Evolutionary conservation across 148 eudicot genomes (phyloP).

Genomic region (Pharnaceum exiguum): DNA sequence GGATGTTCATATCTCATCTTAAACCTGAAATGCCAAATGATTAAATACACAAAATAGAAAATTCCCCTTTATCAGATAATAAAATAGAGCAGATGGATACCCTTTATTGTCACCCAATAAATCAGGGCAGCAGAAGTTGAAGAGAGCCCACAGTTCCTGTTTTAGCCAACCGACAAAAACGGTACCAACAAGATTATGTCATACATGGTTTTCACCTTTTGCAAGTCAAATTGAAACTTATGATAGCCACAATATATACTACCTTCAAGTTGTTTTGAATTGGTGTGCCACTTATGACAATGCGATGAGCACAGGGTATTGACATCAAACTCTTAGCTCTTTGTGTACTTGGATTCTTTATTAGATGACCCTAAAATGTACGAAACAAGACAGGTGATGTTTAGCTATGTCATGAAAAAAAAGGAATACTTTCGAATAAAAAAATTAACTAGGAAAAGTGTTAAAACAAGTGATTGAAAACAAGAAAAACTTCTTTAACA

Average conservation of each 20-base stretch:
- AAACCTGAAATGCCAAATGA: slow-evolving; percentile 43
- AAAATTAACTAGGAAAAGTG: too few species aligned
- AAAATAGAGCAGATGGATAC: slow-evolving; percentile 28
- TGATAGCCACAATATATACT: neutral
- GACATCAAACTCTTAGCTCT: slow-evolving; percentile 95
- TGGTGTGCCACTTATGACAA: slow-evolving; percentile 95
- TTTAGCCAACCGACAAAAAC: slow-evolving; percentile 9
- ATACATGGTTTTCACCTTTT: neutral
- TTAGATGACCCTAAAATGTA: slow-evolving; percentile 75
- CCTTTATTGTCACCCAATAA: slow-evolving; percentile 83
- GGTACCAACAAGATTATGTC: neutral
- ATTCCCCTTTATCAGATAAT: neutral
- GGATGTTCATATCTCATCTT: slow-evolving; percentile 68
- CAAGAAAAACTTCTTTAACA: too few species aligned
- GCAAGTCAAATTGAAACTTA: neutral
- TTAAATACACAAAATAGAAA: slow-evolving; percentile 5
- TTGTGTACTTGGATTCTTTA: slow-evolving; percentile 94
- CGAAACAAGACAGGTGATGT: slow-evolving; percentile 3
- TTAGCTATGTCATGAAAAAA: too few species aligned
- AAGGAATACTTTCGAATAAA: too few species aligned
- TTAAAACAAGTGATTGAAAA: too few species aligned
- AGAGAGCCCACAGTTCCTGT: slow-evolving; percentile 97
- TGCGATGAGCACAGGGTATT: slow-evolving; percentile 83
- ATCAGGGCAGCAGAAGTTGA: slow-evolving; percentile 88
- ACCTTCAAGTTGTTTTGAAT: slow-evolving; percentile 96